Base-by-base conservation (phyloP, 176 grass and related monocot species). In the Eragrostis nindensis region DNA sequence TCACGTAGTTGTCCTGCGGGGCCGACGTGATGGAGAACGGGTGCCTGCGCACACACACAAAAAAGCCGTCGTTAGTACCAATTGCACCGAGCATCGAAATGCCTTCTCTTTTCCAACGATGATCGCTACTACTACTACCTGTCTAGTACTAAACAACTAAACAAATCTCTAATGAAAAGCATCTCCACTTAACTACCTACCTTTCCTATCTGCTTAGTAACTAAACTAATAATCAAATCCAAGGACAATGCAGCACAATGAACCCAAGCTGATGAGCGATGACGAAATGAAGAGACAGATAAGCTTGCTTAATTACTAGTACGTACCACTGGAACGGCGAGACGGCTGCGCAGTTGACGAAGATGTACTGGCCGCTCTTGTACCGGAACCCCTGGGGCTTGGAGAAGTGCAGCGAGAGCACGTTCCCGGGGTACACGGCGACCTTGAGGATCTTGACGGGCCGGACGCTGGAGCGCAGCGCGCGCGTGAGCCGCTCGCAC, bases 11-110 rank as follows among this genome's bases (percentile, higher is more conserved):
- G 76, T 98, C 92, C 78, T 84, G 75, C 5, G 95, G 95, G 0
- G 95, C 95, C 66, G 95, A 98, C 47, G 92, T 98, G 88, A 98
- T 95, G 61, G 92, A 98, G 84, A 98, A 98, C 1, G 95, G 95
- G 78, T 98, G 95, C 95, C 94, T 97, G 91, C 18, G 55, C 3
- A n/a, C 55, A 7, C 52, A 54, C 27, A 15, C 0, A 15, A 11
- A 22, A 70, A 30, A n/a, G 3, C 9, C 24, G 16, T 49, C 22
- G n/a, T 68, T 21, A 68, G 63, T 10, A 52, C 14, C 7, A 27
- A 66, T n/a, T 3, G 19, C 15, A 41, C 29, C 27, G 14, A 13
- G 1, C 32, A 36, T 36, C 32, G 1, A 36, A 2, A 36, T 36
- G 32, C 32, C 32, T 36, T 36, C 32, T 36, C 32, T 36, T 36